Conservation (phyloP, 768 basidiomycete species). For the Rhizopogon rudus region DNA sequence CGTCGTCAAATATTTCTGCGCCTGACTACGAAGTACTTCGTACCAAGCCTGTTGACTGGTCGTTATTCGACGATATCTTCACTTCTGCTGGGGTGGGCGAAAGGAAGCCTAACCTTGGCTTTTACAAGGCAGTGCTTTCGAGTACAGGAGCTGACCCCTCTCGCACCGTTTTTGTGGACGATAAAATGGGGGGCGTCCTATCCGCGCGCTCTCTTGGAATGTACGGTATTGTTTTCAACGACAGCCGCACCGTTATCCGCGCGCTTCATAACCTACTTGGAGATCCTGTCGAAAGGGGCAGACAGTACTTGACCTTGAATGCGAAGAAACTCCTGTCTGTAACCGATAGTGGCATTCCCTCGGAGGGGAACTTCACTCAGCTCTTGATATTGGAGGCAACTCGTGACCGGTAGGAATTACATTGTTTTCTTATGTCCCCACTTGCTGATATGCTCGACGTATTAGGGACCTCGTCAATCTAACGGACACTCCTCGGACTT, state of each 20-base stretch:
- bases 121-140: conserved; percentile 45
- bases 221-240: conserved; percentile 48
- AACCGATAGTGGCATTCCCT: conserved; percentile 34
- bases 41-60: conserved; percentile 43
- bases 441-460: background rate
- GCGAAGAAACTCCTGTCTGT: conserved; percentile 39
- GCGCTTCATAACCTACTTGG: conserved; percentile 43
- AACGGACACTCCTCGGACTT: conserved; percentile 34
- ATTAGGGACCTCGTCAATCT: conserved; percentile 40
- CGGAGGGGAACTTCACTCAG: conserved; percentile 55
- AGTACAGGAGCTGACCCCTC: conserved; percentile 40
- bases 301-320: conserved; percentile 34
- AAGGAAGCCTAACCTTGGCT: conserved; percentile 52
- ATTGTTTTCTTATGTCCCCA: background rate
- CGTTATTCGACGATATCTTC: conserved; percentile 44
- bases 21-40: conserved; percentile 46
- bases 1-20: conserved; percentile 53
- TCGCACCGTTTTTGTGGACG: conserved; percentile 52
- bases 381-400: conserved; percentile 54
- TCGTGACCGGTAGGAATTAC: conserved; percentile 31
- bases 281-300: conserved; percentile 41
- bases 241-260: conserved; percentile 34
- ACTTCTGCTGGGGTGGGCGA: conserved; percentile 48
- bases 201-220: conserved; percentile 54
- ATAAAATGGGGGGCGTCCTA: conserved; percentile 54